A percentile compares a stretch with the other conserved stretches of the same genome.
Conservation (phyloP, 352 stramenopile species). For the Pythium phragmitis region DNA sequence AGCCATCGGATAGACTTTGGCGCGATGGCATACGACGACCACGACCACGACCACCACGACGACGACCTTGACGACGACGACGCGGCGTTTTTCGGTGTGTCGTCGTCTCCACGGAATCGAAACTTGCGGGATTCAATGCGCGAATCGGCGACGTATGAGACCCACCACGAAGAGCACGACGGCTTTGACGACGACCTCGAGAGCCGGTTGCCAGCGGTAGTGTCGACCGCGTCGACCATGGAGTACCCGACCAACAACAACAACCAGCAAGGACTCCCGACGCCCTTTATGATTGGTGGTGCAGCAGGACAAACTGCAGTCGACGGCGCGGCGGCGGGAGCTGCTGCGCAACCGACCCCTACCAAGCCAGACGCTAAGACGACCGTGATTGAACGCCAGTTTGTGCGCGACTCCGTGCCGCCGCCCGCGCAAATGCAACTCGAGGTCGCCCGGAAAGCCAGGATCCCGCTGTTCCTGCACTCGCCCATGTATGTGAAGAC, state of each 20-base stretch:
- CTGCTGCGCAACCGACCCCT: constrained; percentile 7
- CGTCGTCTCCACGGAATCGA: constrained; percentile 12
- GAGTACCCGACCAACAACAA: constrained; percentile 23
- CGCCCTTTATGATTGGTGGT: constrained; percentile 31
- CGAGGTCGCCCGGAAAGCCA: constrained; percentile 76
- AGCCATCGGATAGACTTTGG: constrained; percentile 35
- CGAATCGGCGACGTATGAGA: constrained; percentile 16
- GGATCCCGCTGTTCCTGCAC: constrained; percentile 83
- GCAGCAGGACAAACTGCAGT: neutral
- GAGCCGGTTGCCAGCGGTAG: constrained; percentile 11
- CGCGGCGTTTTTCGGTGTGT: constrained; percentile 10
- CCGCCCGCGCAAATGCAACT: constrained; percentile 86
- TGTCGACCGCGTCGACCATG: neutral
- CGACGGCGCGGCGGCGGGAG: neutral
- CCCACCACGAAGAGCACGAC: constrained; percentile 26
- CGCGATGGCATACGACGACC: constrained; percentile 24
- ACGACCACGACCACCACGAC: constrained; percentile 1
- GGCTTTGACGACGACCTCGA: constrained; percentile 27
- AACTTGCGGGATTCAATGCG: constrained; percentile 21
- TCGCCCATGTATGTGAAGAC: constrained; percentile 86
- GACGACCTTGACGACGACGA: constrained; percentile 18
- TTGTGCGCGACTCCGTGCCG: constrained; percentile 60
- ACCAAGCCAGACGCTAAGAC: constrained; percentile 52
- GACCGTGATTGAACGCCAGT: constrained; percentile 61
- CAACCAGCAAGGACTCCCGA: constrained; percentile 14